Evolutionary conservation across 2,329 filamentous ascomycete genomes (phyloP).

Genomic region (Talaromyces funiculosus): DNA sequence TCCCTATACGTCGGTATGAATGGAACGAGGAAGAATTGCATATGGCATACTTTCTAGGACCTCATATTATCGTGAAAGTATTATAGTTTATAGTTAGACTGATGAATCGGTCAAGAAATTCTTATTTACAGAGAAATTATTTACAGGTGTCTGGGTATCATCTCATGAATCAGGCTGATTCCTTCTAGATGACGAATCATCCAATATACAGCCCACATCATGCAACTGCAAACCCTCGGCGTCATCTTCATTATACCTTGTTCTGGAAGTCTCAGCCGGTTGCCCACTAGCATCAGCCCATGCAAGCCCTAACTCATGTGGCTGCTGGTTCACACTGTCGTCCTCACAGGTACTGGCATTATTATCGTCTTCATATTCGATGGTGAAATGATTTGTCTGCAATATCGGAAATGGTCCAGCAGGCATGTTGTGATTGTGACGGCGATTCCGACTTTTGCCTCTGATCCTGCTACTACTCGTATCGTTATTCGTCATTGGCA

Average conservation of each 20-base stretch:
- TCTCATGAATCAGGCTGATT: neutral
- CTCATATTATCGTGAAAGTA: too few species aligned
- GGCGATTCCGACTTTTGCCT: neutral
- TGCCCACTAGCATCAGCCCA: neutral
- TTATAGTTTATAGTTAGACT: too few species aligned
- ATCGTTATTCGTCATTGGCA: neutral
- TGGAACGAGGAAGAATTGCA: too few species aligned
- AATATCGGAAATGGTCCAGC: slow-evolving; percentile 7
- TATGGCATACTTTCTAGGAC: too few species aligned
- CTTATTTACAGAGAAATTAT: neutral
- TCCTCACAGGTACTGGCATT: neutral
- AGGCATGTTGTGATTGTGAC: neutral
- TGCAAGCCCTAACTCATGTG: neutral
- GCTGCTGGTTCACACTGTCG: neutral
- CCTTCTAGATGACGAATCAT: neutral
- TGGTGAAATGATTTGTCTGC: slow-evolving; percentile 13
- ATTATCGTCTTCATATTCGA: slow-evolving; percentile 12
- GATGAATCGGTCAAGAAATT: too few species aligned
- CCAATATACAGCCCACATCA: slow-evolving; percentile 14
- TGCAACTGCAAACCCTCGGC: slow-evolving; percentile 10
- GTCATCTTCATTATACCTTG: slow-evolving; percentile 6
- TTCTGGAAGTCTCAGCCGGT: neutral
- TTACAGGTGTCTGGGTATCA: neutral
- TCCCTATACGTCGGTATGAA: too few species aligned
- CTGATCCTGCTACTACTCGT: neutral